Evolutionary conservation across 2,329 filamentous ascomycete species (phyloP), one percentile per base, ranked within the genome.

Genomic region (Claviceps lovelessii): DNA sequence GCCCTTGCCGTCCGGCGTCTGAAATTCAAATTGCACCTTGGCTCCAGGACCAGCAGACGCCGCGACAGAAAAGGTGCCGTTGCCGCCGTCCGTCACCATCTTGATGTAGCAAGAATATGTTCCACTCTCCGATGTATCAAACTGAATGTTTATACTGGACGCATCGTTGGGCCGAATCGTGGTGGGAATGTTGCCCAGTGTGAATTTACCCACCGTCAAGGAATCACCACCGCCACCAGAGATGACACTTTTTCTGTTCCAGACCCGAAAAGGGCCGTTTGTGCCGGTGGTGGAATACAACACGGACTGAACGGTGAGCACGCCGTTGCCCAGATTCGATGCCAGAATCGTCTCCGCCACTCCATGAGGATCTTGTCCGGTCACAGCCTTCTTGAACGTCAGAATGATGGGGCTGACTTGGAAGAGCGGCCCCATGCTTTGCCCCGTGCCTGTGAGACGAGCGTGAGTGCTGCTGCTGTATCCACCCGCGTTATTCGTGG

Each of bases 1-100:
- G 0, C 69, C 70, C 2, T 61, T 64, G 2, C 73, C 77, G 60
- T 81, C 76, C 0, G 68, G 61, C 0, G 69, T 75, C 61, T 82
- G 74, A 62, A 81, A 82, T 60, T 81, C 75, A 4, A 83, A 63
- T 1, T 78, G 61, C 0, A 76, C 77, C 0, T 66, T 66, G 0
- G 80, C 75, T 0, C 73, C 65, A 1, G 72, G 72, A 0, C 77
- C 78, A 8, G 77, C 72, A 1, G 73, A 70, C 15, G 70, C 79
- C 0, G 75, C 66, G 15, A 81, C 67, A 33, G 72, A 71, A 11
- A 81, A 65, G 0, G 73, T 68, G 15, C 70, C 68, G 48, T 65
- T 73, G 0, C 79, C 79, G 10, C 78, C 79, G 52, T 69, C 67
- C 0, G 77, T 75, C 15, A 63, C 60, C 4, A 80, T 68, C 19